phyloP scores from a whole-genome alignment of 164 flowering plant species.

The Annona squamosa region DNA sequence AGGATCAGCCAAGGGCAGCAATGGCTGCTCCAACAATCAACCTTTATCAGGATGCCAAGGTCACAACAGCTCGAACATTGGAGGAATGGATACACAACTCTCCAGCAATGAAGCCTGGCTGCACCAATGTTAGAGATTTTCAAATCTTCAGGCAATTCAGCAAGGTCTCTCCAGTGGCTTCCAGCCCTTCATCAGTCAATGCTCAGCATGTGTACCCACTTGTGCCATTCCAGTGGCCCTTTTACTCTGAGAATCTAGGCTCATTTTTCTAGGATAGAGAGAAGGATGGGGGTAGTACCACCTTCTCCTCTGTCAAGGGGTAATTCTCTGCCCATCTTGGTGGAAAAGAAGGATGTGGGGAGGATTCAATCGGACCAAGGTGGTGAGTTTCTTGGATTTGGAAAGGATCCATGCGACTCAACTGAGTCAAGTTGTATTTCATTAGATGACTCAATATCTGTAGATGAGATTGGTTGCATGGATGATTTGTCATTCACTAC shows the following conservation, averaged over 20 bases:
- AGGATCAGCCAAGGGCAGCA: neutral
- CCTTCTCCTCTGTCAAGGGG: neutral
- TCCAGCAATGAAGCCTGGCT: conserved; percentile 11
- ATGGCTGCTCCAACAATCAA: neutral
- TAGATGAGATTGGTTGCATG: too few relatives aligned
- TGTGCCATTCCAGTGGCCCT: neutral
- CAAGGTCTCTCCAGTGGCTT: conserved; percentile 3
- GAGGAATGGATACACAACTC: conserved; percentile 27
- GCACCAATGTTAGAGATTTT: conserved; percentile 13
- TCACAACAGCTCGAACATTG: conserved; percentile 11
- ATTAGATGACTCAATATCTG: too few relatives aligned
- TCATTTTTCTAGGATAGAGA: conserved; percentile 4
- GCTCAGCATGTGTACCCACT: neutral
- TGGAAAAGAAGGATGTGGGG: neutral
- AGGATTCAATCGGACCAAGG: neutral
- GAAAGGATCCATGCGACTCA: neutral
- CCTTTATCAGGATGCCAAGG: neutral
- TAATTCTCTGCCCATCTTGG: neutral
- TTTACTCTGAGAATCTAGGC: neutral
- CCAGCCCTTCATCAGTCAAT: neutral
- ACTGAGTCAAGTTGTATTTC: too few relatives aligned
- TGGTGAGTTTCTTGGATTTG: neutral
- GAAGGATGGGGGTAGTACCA: neutral
- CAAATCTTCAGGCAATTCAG: conserved; percentile 15
- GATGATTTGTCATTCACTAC: too few relatives aligned